Evolutionary conservation across 805 yeast species (phyloP), one percentile per base, ranked within the genome.

Genomic region (Barnettozyma populi): DNA sequence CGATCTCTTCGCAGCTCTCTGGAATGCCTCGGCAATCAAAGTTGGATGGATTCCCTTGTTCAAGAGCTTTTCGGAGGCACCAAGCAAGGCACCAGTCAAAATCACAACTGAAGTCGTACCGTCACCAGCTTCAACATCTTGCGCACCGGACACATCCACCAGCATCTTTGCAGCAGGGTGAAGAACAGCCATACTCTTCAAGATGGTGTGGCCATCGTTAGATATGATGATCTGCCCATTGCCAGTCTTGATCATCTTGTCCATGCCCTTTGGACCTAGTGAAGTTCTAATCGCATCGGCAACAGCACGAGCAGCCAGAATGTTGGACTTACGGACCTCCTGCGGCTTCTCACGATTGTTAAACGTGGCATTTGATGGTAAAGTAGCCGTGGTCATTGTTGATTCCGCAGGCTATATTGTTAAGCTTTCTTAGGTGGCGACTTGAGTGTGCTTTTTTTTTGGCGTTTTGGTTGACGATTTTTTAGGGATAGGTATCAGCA

Each of bases 101-200:
- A 94, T 92, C 25, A 95, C 99, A 29, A 94, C 99, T 2, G 97
- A 84, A 0, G 99, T 94, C 31, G 99, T 94, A 54, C 99, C 99
- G 65, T 94, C 99, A 47, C 99, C 99, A n/a, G 98, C 99, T 68
- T 90, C 99, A 35, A 90, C 86, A 60, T 94, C 99, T 70, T 94
- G 99, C 1, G 99, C 98, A 37, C 90, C 97, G 50, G 96, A 85
- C 24, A 94, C 87, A 64, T 94, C 98, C 40, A 94, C 99, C n/a
- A 81, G 73, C 98, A 94, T 94, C 62, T 90, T 85, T 1, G 99
- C 99, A 2, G 97, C 99, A 2, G 99, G 99, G 65, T 94, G 99
- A 64, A 94, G 76, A 44, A 94, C 95, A 2, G 99, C 98, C 98
- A 94, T 94, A 67, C 94, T 97, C 60, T 87, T 83, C 57, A 92